Percentiles rank a stretch among this genome's conserved stretches.
These are phyloP conservation scores for Xylaria sp. DNA, from an alignment of 2,329 filamentous ascomycete genomes.

Conservation along the genomic window DNA sequence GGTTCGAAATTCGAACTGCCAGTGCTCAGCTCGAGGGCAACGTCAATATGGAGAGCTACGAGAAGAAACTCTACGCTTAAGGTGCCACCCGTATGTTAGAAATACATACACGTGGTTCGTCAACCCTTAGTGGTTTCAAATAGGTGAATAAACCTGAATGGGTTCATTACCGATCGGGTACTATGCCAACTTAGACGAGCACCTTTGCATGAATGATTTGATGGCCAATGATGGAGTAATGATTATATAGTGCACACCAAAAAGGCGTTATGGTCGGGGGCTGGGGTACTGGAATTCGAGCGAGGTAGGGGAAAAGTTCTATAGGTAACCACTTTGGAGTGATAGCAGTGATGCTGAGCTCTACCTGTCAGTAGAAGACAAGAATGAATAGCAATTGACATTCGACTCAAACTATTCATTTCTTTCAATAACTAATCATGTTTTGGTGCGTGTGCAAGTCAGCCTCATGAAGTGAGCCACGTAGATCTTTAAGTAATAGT, in stretches of 20 bases:
- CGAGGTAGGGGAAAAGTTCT: constrained; percentile 24
- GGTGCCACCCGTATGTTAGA: constrained; percentile 13
- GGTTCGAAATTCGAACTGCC: constrained; percentile 93
- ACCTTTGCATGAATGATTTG: constrained; percentile 31
- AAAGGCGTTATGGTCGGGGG: constrained; percentile 32
- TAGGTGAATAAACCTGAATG: constrained; percentile 9
- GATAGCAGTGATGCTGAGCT: constrained; percentile 7
- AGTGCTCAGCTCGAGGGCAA: constrained; percentile 97
- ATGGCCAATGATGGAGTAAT: constrained; percentile 27
- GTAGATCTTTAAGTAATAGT: constrained; percentile 5
- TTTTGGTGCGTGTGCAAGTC: background rate
- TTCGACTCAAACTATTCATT: background rate
- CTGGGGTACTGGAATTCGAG: constrained; percentile 25
- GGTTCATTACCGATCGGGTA: background rate
- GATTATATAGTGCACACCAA: constrained; percentile 16
- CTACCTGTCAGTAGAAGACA: background rate
- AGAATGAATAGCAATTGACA: background rate
- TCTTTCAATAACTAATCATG: background rate
- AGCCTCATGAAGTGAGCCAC: background rate
- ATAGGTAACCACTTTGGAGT: background rate
- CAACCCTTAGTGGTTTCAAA: background rate
- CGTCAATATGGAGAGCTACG: constrained; percentile 98
- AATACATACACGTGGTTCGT: constrained; percentile 13
- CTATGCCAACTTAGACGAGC: constrained; percentile 13
- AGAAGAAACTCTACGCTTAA: constrained; percentile 98